Evolutionary conservation across 768 basidiomycete species (phyloP), one percentile per base, ranked within the genome.

Genomic region (Scleroderma citrinum): DNA sequence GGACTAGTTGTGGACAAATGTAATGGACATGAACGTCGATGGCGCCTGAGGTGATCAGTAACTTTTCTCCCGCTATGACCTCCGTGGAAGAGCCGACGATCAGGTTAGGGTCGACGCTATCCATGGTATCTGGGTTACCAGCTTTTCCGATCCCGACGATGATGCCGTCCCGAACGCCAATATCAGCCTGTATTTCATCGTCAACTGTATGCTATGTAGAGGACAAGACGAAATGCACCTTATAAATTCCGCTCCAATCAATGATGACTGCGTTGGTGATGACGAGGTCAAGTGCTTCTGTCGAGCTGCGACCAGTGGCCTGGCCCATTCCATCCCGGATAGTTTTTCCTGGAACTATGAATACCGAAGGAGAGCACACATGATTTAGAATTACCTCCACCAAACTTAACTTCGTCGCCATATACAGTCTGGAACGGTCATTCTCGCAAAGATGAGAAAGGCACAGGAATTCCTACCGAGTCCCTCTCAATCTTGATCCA

Each of bases 321-420:
- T 98, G 94, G 7, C 94, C 96, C 88, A 96, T 95, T 5, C 96
- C 96, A 59, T 98, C 96, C 20, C 95, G 85, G 45, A 98, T 88
- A 1, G 85, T 80, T 69, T 98, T 97, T 16, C 93, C 90, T 91
- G 53, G 19, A 29, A 11, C 43, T 41, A 38, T 20, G 39, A 35
- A 40, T 14, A 17, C 8, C 19, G 21, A 29, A 26, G 26, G 38
- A 37, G 13, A 16, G 1, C 5, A 46, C 35, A 19, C 21, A 8
- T 10, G 19, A 7, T 11, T 0, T 39, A 13, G 36, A 51, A 69
- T 53, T 59, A 83, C 92, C 95, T 60, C 93, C 95, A 7, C 96
- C 96, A 59, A 99, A 99, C 69, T 97, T 98, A 70, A 90, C 87
- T 69, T 98, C 95, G 50, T 98, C 95, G 2, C 95, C 96, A 61